Conservation (phyloP, 805 yeast genomes). For the Candida saitoana region DNA sequence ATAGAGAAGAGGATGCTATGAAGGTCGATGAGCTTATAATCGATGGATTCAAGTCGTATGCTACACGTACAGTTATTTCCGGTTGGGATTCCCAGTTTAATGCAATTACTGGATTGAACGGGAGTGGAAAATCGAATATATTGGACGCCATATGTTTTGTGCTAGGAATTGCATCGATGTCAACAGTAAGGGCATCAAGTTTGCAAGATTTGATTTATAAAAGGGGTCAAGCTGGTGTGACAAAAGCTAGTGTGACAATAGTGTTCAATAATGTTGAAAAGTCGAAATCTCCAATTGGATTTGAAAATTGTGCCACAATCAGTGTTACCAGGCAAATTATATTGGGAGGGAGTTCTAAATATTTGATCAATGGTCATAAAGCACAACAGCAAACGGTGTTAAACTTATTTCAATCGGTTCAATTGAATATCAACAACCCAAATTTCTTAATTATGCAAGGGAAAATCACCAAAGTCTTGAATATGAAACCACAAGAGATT, state of each 20-base stretch:
- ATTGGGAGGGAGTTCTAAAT: slow-evolving; percentile 88
- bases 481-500: slow-evolving; percentile 92
- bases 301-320: slow-evolving; percentile 69
- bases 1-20: slow-evolving; percentile 41
- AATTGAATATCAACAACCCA: slow-evolving; percentile 93
- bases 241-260: slow-evolving; percentile 93
- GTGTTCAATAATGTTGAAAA: slow-evolving; percentile 86
- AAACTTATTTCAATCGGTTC: slow-evolving; percentile 89
- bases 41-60: slow-evolving; percentile 97
- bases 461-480: slow-evolving; percentile 91
- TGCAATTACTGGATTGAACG: slow-evolving; percentile 96
- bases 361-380: slow-evolving; percentile 89
- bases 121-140: slow-evolving; percentile 95
- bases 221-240: slow-evolving; percentile 97
- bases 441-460: slow-evolving; percentile 99
- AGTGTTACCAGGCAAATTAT: slow-evolving; percentile 90
- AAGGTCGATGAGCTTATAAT: slow-evolving; percentile 92
- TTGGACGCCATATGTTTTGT: slow-evolving; percentile 97
- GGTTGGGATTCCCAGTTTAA: slow-evolving; percentile 96
- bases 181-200: slow-evolving; percentile 91
- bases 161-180: slow-evolving; percentile 90
- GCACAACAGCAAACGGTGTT: slow-evolving; percentile 93
- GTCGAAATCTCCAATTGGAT: slow-evolving; percentile 79
- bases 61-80: slow-evolving; percentile 91
- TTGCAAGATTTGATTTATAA: slow-evolving; percentile 92